Percentiles rank a stretch among this genome's conserved stretches.
Conservation (phyloP, 352 stramenopile genomes). For the Globisporangium cederbergense region DNA sequence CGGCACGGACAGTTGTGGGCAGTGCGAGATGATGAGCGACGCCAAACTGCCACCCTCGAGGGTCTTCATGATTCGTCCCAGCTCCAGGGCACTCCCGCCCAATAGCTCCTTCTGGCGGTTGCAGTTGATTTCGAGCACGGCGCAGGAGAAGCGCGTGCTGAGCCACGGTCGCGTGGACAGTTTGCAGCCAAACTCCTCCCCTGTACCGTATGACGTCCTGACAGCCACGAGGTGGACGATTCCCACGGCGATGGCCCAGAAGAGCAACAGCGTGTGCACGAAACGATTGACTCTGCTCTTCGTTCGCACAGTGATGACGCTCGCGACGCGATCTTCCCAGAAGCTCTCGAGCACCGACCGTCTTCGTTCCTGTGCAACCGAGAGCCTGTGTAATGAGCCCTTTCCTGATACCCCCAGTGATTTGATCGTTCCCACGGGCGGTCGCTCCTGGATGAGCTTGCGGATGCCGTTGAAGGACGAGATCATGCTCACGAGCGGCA, state of each 20-base stretch:
- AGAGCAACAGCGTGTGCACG: constrained; percentile 24
- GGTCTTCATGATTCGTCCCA: constrained; percentile 8
- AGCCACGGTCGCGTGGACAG: constrained; percentile 28
- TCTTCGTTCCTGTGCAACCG: neutral
- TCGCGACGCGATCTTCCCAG: constrained; percentile 8
- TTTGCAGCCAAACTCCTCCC: constrained; percentile 21
- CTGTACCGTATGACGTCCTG: constrained; percentile 8
- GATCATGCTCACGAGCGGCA: constrained; percentile 14
- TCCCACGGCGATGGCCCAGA: constrained; percentile 22
- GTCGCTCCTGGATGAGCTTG: constrained; percentile 10
- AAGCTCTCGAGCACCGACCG: constrained; percentile 9
- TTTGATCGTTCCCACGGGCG: neutral
- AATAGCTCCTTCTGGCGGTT: constrained; percentile 9
- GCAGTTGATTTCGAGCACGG: constrained; percentile 17
- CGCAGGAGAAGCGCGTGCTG: constrained; percentile 19
- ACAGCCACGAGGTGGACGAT: constrained; percentile 18
- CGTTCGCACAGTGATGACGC: neutral
- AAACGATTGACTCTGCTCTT: constrained; percentile 10
- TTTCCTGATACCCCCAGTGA: neutral
- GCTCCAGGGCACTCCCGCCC: constrained; percentile 13
- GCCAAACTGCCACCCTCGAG: constrained; percentile 23
- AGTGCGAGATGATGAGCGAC: constrained; percentile 27
- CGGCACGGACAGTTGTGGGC: constrained; percentile 20
- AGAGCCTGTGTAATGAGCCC: neutral
- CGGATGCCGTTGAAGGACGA: constrained; percentile 15